phyloP scores from a whole-genome alignment of 495 filamentous ascomycete species.

The Aspergillus campestris region DNA sequence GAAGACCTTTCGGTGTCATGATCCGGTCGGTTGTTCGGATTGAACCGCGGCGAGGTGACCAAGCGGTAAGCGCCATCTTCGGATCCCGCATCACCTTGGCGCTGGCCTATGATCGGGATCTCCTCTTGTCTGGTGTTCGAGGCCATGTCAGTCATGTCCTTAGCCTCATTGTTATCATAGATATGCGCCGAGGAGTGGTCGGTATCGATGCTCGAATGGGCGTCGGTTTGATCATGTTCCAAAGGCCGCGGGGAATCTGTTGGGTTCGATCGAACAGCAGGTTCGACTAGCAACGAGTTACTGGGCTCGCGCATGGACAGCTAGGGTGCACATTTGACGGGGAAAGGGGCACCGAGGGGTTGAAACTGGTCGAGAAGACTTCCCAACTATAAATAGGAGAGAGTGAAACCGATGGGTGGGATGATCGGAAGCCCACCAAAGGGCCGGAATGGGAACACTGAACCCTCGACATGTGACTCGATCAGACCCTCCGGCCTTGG shows the following conservation, averaged over 20 bases:
- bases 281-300: conserved; percentile 65
- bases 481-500: too few relatives aligned
- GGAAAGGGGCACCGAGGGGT: neutral
- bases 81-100: conserved; percentile 16
- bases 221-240: conserved; percentile 9
- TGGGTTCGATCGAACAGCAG: conserved; percentile 58
- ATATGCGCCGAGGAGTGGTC: conserved; percentile 3
- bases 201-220: conserved; percentile 10
- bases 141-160: neutral
- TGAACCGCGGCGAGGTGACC: conserved; percentile 17
- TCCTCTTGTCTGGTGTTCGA: conserved; percentile 10
- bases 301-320: conserved; percentile 63
- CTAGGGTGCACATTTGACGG: conserved; percentile 12
- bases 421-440: too few relatives aligned
- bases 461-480: too few relatives aligned
- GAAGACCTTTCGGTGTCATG: conserved; percentile 7
- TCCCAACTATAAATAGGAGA: too few relatives aligned
- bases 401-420: too few relatives aligned
- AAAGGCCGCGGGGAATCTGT: conserved; percentile 8
- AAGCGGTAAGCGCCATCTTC: conserved; percentile 19
- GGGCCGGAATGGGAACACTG: too few relatives aligned
- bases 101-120: neutral
- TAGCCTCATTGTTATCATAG: conserved; percentile 2
- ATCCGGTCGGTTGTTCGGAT: conserved; percentile 19
- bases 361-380: too few relatives aligned